Evolutionary conservation across 1,284 basidiomycete genomes (phyloP).

Genomic region (Caloboletus inedulis): DNA sequence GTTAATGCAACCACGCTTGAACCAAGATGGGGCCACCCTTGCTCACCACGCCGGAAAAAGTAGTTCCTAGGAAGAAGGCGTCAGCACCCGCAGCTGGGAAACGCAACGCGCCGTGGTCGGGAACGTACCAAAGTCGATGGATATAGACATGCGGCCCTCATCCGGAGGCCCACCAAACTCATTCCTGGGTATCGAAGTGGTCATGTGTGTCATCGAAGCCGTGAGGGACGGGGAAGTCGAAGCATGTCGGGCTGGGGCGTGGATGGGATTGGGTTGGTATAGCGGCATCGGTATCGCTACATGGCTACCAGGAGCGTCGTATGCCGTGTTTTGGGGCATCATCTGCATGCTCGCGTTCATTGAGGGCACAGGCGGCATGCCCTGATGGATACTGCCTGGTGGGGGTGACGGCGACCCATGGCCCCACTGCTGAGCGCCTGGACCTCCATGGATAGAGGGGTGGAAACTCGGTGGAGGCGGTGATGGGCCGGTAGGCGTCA

Average conservation of each 20-base stretch:
- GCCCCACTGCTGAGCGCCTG: constrained; percentile 29
- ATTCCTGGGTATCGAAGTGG: constrained; percentile 5
- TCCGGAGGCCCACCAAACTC: constrained; percentile 33
- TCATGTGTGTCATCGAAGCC: neutral
- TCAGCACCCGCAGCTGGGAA: neutral
- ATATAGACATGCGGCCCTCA: constrained; percentile 68
- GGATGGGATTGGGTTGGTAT: constrained; percentile 37
- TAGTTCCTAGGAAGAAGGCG: constrained; percentile 53
- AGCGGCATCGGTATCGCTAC: constrained; percentile 6
- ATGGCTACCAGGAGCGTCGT: neutral
- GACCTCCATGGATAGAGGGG: constrained; percentile 22
- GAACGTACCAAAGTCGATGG: constrained; percentile 74
- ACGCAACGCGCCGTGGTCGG: neutral
- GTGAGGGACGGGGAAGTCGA: constrained; percentile 23
- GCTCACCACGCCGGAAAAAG: constrained; percentile 78
- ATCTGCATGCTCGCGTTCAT: neutral
- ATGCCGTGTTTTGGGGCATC: constrained; percentile 2
- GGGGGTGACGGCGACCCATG: constrained; percentile 35
- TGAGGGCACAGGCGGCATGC: neutral
- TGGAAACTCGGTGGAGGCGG: constrained; percentile 28
- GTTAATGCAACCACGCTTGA: neutral
- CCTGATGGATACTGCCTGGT: constrained; percentile 10
- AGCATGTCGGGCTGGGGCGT: constrained; percentile 30
- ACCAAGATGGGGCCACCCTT: neutral
- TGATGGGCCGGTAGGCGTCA: constrained; percentile 25